Evolutionary conservation across 805 yeast genomes (phyloP).

Genomic region (Cyberlindnera euphorbiae): DNA sequence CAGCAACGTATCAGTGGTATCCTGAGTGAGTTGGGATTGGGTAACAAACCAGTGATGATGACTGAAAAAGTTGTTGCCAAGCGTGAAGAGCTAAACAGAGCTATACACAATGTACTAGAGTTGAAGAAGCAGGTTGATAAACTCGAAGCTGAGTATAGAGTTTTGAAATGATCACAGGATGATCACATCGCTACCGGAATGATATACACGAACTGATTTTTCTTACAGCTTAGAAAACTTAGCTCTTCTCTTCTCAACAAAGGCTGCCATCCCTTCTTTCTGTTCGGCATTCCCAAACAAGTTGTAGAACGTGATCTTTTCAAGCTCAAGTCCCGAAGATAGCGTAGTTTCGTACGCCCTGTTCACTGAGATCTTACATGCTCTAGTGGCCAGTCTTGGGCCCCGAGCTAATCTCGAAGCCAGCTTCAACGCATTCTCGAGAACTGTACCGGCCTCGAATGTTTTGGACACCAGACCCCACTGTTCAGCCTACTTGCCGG

Average conservation of each 20-base stretch:
- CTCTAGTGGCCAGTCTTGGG: slow-evolving; percentile 39
- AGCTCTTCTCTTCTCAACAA: slow-evolving; percentile 41
- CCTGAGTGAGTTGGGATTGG: slow-evolving; percentile 73
- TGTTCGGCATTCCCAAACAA: slow-evolving; percentile 44
- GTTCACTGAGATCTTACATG: slow-evolving; percentile 43
- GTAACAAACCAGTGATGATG: slow-evolving; percentile 83
- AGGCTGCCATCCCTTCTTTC: slow-evolving; percentile 47
- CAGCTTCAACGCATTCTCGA: slow-evolving; percentile 39
- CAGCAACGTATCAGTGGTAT: slow-evolving; percentile 57
- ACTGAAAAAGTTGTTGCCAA: slow-evolving; percentile 71
- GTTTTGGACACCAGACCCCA: slow-evolving; percentile 46
- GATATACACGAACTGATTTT: background rate
- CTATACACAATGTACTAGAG: slow-evolving; percentile 70
- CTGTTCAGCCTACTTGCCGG: slow-evolving; percentile 39
- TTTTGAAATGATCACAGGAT: slow-evolving; percentile 31
- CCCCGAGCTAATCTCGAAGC: slow-evolving; percentile 38
- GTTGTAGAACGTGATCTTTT: slow-evolving; percentile 40
- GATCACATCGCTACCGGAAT: background rate
- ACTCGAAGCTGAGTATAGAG: slow-evolving; percentile 68
- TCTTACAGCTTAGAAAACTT: slow-evolving; percentile 23
- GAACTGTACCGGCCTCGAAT: slow-evolving; percentile 33
- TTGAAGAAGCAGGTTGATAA: slow-evolving; percentile 84
- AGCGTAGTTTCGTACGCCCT: slow-evolving; percentile 33
- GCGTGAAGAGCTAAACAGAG: slow-evolving; percentile 69
- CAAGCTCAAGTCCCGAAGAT: slow-evolving; percentile 36